These are phyloP conservation scores for Trichophyton mentagrophytes DNA, from an alignment of 2,329 filamentous ascomycete genomes.

Conservation along the genomic window DNA sequence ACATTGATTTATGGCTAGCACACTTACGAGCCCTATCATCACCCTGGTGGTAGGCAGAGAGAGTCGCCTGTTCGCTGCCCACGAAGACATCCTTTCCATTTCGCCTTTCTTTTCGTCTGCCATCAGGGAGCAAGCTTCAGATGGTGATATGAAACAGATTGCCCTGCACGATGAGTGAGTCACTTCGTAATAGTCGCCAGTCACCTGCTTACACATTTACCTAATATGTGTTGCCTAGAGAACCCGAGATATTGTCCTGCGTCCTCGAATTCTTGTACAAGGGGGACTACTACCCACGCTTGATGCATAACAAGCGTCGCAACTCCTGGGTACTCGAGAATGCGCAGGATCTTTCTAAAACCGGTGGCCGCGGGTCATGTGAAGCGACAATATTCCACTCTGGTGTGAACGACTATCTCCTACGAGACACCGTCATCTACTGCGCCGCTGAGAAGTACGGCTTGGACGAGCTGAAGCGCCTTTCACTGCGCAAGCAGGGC, in stretches of 20 bases:
- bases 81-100: constrained; percentile 79
- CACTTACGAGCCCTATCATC: constrained; percentile 60
- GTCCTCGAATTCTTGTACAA: constrained; percentile 96
- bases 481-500: constrained; percentile 88
- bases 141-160: constrained; percentile 60
- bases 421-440: constrained; percentile 90
- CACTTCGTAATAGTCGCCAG: neutral
- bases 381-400: constrained; percentile 68
- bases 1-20: constrained; percentile 19
- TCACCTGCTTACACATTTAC: neutral
- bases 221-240: constrained; percentile 44
- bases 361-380: constrained; percentile 48
- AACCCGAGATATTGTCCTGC: constrained; percentile 85
- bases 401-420: constrained; percentile 60
- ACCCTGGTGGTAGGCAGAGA: constrained; percentile 75
- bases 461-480: constrained; percentile 80
- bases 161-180: constrained; percentile 52
- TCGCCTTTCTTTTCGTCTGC: constrained; percentile 71
- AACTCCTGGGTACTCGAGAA: constrained; percentile 87
- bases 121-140: constrained; percentile 59
- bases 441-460: constrained; percentile 83
- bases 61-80: constrained; percentile 82
- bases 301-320: constrained; percentile 73
- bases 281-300: constrained; percentile 83
- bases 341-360: constrained; percentile 41